phyloP scores from a whole-genome alignment of 1,139 yeast genomes.

The Blastobotrys malaysiensis region DNA sequence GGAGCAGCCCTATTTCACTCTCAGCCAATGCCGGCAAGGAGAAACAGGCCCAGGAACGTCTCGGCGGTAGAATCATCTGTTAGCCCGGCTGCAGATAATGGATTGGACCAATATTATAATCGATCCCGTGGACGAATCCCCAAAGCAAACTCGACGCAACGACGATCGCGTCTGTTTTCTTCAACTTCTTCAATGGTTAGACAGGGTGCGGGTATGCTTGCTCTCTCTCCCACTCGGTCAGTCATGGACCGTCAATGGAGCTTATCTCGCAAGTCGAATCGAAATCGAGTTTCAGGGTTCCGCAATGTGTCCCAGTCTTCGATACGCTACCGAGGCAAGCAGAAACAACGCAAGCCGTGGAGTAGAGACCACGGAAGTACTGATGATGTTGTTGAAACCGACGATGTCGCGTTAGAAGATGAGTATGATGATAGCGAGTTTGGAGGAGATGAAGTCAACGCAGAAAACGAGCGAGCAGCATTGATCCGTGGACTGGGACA shows the following conservation, averaged over 20 bases:
- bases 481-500: slow-evolving; percentile 7
- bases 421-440: slow-evolving; percentile 1
- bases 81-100: neutral
- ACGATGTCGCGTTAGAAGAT: slow-evolving; percentile 1
- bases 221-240: slow-evolving; percentile 20
- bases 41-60: neutral
- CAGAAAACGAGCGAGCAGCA: slow-evolving; percentile 5
- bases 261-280: slow-evolving; percentile 1
- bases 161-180: slow-evolving; percentile 16
- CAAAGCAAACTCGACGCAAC: slow-evolving; percentile 2
- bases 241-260: neutral
- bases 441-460: neutral
- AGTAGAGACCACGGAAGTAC: neutral
- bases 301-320: neutral
- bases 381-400: slow-evolving; percentile 1
- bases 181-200: slow-evolving; percentile 18
- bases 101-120: neutral
- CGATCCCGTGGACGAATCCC: neutral
- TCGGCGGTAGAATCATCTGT: neutral
- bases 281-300: neutral
- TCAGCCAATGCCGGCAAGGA: neutral
- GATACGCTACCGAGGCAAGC: neutral
- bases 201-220: slow-evolving; percentile 13
- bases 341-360: neutral
- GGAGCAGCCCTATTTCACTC: slow-evolving; percentile 5